Percentiles rank a stretch among this genome's conserved stretches.
Conservation (phyloP, 2,329 filamentous ascomycete species). For the Arthrobotrys sphaeroides region DNA sequence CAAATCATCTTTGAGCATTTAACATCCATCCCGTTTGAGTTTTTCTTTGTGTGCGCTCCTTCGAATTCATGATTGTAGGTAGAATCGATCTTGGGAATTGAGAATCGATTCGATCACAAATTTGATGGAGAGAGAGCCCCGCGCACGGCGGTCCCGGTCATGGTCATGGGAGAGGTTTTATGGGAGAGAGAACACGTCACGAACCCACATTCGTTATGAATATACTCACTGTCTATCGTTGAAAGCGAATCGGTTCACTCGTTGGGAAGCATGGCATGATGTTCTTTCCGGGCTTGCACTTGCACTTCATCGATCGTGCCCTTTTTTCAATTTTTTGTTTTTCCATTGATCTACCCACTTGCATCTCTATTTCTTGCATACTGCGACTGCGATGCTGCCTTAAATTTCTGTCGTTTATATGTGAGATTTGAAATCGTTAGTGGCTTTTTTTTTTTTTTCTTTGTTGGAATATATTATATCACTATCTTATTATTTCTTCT, state of each 20-base stretch:
- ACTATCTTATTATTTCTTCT: background rate
- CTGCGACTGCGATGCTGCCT: slow-evolving; percentile 12
- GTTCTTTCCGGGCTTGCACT: too few species aligned
- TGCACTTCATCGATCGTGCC: background rate
- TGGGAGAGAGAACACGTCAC: background rate
- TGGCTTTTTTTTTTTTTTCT: too few species aligned
- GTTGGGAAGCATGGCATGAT: background rate
- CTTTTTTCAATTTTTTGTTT: too few species aligned
- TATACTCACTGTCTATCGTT: background rate
- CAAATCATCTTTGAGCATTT: slow-evolving; percentile 12
- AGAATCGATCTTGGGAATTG: slow-evolving; percentile 4
- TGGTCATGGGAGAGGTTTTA: background rate
- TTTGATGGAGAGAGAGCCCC: too few species aligned
- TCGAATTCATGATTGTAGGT: background rate
- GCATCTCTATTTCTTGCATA: background rate
- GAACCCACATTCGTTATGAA: background rate
- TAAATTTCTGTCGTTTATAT: background rate
- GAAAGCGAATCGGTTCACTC: background rate
- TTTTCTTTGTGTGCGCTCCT: background rate
- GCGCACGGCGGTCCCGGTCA: background rate
- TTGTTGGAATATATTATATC: too few species aligned
- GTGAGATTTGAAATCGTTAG: background rate
- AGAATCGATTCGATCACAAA: too few species aligned
- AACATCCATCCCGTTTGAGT: background rate
- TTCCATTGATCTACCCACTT: background rate